Base-by-base conservation (phyloP, 345 rosid species). In the Theobroma cacao region DNA sequence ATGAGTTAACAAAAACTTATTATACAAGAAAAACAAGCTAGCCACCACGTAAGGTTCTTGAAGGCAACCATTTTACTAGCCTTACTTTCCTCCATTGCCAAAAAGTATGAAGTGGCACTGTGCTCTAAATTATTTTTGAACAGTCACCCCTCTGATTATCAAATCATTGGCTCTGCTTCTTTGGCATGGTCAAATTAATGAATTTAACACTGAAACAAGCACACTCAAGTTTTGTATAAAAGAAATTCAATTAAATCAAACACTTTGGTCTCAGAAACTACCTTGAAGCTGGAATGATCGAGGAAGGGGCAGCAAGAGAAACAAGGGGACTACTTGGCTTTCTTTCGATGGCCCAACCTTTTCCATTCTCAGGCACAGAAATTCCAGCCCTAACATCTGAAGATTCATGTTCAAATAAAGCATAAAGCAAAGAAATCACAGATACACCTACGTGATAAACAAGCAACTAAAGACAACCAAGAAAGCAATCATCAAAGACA, bases 251-350 rank as follows among this genome's bases (percentile, higher is more conserved):
- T 45, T 17, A 7, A 73, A 75, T 26, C 72, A 85, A 75, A 56
- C 81, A 55, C 55, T 76, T 31, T 3, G 48, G 69, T 66, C 59
- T 38, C 36, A 33, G n/a, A 72, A 78, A 41, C 59, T 79, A 91
- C 98, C 98, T 90, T 9, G 87, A 85, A 80, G 86, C 31, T 67
- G 71, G 85, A 77, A 47, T 8, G 45, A 70, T 47, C 1, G 76
- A 58, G 38, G 72, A 82, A 28, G 81, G 48, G 22, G 84, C 77
- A 20, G 85, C 80, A 78, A 83, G 82, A 79, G 90, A 83, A 81
- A 83, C 81, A 65, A 77, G 40, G 28, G 90, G 75, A 76, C 81
- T 47, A 60, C 75, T 33, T 3, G 82, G 77, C 76, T 67, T 68
- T 80, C 78, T 79, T 77, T 82, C 86, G 58, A 89, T 66, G 76